Base-by-base conservation (phyloP, 164 flowering plant species). In the Annona squamosa region DNA sequence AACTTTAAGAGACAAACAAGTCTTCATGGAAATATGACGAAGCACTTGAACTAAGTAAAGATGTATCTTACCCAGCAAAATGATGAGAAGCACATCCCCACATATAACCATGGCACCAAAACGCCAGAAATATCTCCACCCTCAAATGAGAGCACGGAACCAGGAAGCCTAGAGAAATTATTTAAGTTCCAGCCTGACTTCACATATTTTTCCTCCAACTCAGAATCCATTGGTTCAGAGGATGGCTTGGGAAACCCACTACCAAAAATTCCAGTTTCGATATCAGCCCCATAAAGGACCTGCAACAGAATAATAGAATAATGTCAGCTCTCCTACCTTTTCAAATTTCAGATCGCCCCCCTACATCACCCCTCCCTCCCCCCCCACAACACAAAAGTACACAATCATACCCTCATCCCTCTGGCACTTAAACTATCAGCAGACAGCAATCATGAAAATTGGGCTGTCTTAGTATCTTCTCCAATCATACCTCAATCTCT, bases 21-120 rank as follows among this genome's bases (percentile, higher is more conserved):
- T 65, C 46, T 65, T 10, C 10, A 12, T 65, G 1, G 17, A 41
- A 65, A 65, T 10, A n/a, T 65, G 12, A 65, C 3, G 13, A 10
- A n/a, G 16, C 46, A 41, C 43, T 13, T 65, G 10, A 65, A 65
- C 68, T 37, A 41, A 26, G 68, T 9, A 7, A 42, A 9, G n/a
- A 5, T 41, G n/a, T 3, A 41, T 7, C 82, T 72, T 74, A 82
- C 85, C 85, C 85, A 82, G 70, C 85, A 82, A 80, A 74, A 73
- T 47, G 95, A 84, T 72, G 99, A 86, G 77, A 94, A 92, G 81
- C 97, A 92, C 97, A 91, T 94, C 64, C 99, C 99, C 26, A 92
- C 46, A n/a, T 79, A 81, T 67, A 91, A 72, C 81, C 82, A 86
- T 72, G 99, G 97, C 13, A 79, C 82, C 59, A 81, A 73, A 74